Percentiles rank a stretch among this genome's conserved stretches.
Evolutionary conservation across 768 basidiomycete genomes (phyloP).

Genomic region (Xerocomellus amylosporus): DNA sequence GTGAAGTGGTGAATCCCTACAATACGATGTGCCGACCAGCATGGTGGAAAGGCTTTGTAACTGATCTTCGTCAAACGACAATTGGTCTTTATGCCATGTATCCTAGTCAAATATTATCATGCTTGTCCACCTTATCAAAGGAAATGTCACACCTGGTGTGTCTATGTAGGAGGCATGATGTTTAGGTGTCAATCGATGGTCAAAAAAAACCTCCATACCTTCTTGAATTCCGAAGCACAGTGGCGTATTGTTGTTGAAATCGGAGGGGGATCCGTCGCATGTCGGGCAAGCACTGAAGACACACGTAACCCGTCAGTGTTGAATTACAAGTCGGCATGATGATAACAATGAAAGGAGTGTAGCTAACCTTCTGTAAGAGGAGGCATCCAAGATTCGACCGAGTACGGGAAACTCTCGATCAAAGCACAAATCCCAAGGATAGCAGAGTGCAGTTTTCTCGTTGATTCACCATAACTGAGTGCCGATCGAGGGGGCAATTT

Average conservation of each 20-base stretch:
- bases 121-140: background rate
- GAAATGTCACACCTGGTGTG: conserved; percentile 51
- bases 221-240: conserved; percentile 83
- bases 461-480: conserved; percentile 64
- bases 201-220: conserved; percentile 45
- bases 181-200: conserved; percentile 1
- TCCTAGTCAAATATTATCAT: conserved; percentile 48
- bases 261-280: conserved; percentile 83
- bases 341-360: background rate
- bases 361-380: conserved; percentile 68
- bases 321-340: background rate
- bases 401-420: conserved; percentile 93
- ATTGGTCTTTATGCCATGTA: conserved; percentile 89
- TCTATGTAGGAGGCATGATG: conserved; percentile 35
- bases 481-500: conserved; percentile 68
- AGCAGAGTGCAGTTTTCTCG: conserved; percentile 80
- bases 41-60: conserved; percentile 82
- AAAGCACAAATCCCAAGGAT: conserved; percentile 93
- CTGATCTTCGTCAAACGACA: conserved; percentile 86
- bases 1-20: conserved; percentile 42
- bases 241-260: conserved; percentile 88
- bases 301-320: background rate
- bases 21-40: conserved; percentile 88
- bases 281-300: conserved; percentile 62
- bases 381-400: conserved; percentile 92